These are phyloP conservation scores for Lagenaria siceraria DNA, from an alignment of 306 rosid species.

Conservation along the genomic window DNA sequence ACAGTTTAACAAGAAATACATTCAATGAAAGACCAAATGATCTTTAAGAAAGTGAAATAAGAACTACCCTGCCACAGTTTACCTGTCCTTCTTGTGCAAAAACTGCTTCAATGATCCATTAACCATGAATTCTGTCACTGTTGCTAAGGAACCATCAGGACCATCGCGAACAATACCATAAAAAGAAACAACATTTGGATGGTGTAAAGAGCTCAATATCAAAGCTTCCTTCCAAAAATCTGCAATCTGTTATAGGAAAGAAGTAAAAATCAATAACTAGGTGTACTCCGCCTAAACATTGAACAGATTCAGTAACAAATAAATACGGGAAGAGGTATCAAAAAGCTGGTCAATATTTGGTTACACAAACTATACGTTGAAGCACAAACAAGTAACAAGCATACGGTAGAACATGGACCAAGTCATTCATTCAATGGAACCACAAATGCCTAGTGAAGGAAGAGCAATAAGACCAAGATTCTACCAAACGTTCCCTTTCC, in stretches of 20 bases:
- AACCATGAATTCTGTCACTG: conserved; percentile 95
- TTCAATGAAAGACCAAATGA: neutral
- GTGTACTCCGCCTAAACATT: neutral
- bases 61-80: neutral
- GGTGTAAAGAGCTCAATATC: conserved; percentile 88
- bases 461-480: conserved; percentile 14
- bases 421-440: neutral
- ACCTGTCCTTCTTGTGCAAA: conserved; percentile 98
- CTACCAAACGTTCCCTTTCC: conserved; percentile 94
- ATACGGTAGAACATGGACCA: neutral
- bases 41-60: neutral
- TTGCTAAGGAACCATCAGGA: conserved; percentile 95
- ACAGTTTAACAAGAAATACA: neutral
- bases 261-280: conserved; percentile 15
- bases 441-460: conserved; percentile 13
- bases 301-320: neutral
- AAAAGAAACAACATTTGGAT: conserved; percentile 96
- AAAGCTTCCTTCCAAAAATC: conserved; percentile 99
- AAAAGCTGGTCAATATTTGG: neutral
- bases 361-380: neutral
- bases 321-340: neutral
- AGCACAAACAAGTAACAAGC: neutral
- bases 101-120: conserved; percentile 98
- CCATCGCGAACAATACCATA: conserved; percentile 99
- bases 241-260: conserved; percentile 41